These are phyloP conservation scores for Sphenostylis stenocarpa DNA, from an alignment of 306 rosid species.

Conservation along the genomic window DNA sequence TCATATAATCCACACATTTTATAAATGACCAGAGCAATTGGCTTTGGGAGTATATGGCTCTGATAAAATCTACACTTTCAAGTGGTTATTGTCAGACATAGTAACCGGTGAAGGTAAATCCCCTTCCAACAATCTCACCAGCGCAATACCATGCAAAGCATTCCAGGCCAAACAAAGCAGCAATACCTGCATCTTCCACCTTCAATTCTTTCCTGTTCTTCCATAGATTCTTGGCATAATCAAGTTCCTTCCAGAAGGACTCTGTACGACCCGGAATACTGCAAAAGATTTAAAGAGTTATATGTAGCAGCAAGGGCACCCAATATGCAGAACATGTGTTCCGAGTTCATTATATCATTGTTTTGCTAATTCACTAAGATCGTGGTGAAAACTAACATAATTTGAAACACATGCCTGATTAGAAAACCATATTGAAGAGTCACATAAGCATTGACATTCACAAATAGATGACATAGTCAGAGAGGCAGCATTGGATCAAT, in stretches of 20 bases:
- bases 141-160: conserved; percentile 87
- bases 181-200: conserved; percentile 91
- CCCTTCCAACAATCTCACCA: conserved; percentile 97
- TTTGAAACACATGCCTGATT: background rate
- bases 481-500: background rate
- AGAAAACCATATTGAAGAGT: background rate
- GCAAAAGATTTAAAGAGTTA: conserved; percentile 37
- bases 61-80: conserved; percentile 40
- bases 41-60: conserved; percentile 36
- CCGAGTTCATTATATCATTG: background rate
- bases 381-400: background rate
- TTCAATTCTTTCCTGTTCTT: conserved; percentile 71
- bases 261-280: conserved; percentile 80
- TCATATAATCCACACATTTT: conserved; percentile 43
- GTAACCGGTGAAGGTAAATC: conserved; percentile 92
- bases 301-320: background rate
- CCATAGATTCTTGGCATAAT: conserved; percentile 75
- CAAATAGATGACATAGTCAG: background rate
- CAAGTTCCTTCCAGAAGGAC: conserved; percentile 79
- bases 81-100: conserved; percentile 53
- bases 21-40: conserved; percentile 43
- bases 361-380: background rate
- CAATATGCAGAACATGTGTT: background rate
- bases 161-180: conserved; percentile 91
- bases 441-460: background rate